Percentiles rank a stretch among this genome's conserved stretches.
Evolutionary conservation across 2,329 filamentous ascomycete species (phyloP).

Genomic region (Cadophora sp.): DNA sequence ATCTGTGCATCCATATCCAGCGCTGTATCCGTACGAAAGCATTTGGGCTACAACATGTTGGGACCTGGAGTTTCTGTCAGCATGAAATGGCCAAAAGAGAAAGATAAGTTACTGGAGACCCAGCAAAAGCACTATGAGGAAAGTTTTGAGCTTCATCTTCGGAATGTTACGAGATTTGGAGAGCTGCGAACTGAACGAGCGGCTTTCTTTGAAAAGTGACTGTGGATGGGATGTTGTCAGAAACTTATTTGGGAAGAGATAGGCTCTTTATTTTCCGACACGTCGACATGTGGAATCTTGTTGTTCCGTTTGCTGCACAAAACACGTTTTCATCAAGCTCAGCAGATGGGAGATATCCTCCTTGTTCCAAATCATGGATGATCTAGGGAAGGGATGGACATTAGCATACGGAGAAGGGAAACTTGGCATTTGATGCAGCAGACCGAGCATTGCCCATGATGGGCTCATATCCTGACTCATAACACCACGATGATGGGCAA

Average conservation of each 20-base stretch:
- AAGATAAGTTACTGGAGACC: background rate
- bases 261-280: background rate
- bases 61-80: background rate
- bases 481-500: background rate
- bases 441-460: background rate
- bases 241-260: background rate
- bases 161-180: background rate
- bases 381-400: background rate
- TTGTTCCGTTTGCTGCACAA: background rate
- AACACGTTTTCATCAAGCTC: background rate
- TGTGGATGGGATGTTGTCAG: no score
- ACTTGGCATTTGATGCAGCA: background rate
- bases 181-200: no score
- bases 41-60: background rate
- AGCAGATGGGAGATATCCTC: background rate
- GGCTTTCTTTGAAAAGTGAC: no score
- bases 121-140: background rate
- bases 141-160: background rate
- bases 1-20: conserved; percentile 13
- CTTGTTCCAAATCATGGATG: background rate
- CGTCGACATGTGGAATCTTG: background rate
- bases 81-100: background rate
- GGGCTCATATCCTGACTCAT: background rate
- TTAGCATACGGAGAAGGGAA: background rate
- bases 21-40: background rate